Base-by-base conservation (phyloP, 2,329 filamentous ascomycete genomes). In the Xylogone sp. region DNA sequence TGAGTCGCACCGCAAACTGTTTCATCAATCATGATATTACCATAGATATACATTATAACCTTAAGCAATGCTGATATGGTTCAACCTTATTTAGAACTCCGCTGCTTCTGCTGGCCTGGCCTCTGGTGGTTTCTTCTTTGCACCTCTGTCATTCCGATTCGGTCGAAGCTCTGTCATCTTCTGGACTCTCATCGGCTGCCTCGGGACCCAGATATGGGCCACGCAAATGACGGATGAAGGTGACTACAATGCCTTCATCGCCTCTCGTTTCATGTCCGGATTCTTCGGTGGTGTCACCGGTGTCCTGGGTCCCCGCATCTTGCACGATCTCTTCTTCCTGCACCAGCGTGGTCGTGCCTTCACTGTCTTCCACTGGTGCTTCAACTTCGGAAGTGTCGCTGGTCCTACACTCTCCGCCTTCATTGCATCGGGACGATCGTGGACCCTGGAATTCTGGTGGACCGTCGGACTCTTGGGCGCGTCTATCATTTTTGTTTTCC, bases 241-340 rank as follows among this genome's bases (percentile, higher is more conserved):
- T 43, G 59, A 71, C 29, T 72, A 71, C 43, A 65, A 67, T 21
- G 50, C 65, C 1, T 73, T 67, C 45, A 60, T 70, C 21, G 64
- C 70, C 1, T 71, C 70, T 3, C 65, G 69, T 19, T 64, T 69
- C n/a, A 65, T 72, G 51, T 59, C 66, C 0, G 69, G 70, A n/a
- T 65, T 72, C 54, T 71, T 70, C 47, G 71, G 73, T 20, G 65
- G 65, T 12, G 59, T 71, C 12, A 63, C 69, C 34, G 63, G 67
- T 48, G 60, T 71, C 24, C 62, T 75, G 43, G 71, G 71, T 18
- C 65, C 69, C 19, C 59, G 69, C 34, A 66, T 69, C 29, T 65
- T 75, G 20, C 67, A 70, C n/a, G 71, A 74, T 47, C 42, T 72
- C 48, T 74, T 72, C 57, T 74, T 73, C 57, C 56, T 74, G 27